Base-by-base conservation (phyloP, 371 early-diverging fungal genomes). In the Mucor indicus region DNA sequence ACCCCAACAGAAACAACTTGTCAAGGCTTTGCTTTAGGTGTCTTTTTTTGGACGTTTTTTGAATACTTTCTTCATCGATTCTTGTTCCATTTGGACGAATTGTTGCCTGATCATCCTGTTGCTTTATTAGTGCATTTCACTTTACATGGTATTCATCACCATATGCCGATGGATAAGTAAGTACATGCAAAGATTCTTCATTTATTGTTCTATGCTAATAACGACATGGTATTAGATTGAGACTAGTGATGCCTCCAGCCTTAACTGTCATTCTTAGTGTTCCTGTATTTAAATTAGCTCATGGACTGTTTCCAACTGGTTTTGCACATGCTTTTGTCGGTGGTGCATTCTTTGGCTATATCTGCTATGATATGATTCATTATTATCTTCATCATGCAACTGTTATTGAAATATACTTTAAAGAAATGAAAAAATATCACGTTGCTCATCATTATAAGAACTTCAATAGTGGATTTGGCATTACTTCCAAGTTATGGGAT, bases 181-280 rank as follows among this genome's bases (percentile, higher is more conserved):
- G 19, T 25, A 1, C 11, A 33, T 9, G 9, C 4, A 15, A 4
- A 11, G 35, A 11, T 33, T 13, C n/a, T 33, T 33, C n/a, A 33
- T 11, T 33, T 33, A 11, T 15, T 33, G 35, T 13, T 33, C 8
- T 12, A 6, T 29, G 6, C 6, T 29, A 29, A 29, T 33, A 33
- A 6, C 30, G 30, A 12, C 30, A 29, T 29, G 12, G 30, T 8
- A 29, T 29, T 64, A 90, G 90, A 48, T 58, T 92, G 72, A 86
- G 98, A 5, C 76, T 97, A 27, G 98, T 97, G 7, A 91, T 97
- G 92, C 98, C 98, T 8, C 98, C 98, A n/a, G 92, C 83, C 8
- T 76, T 96, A 38, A 85, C 83, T 0, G 55, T 87, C 11, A 45
- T 81, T 15, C 62, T 97, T 11, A 79, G 83, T 16, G 47, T 64